Percentiles rank a stretch among this genome's conserved stretches.
Conservation (phyloP, 805 yeast species). For the Teunomyces gatunensis region DNA sequence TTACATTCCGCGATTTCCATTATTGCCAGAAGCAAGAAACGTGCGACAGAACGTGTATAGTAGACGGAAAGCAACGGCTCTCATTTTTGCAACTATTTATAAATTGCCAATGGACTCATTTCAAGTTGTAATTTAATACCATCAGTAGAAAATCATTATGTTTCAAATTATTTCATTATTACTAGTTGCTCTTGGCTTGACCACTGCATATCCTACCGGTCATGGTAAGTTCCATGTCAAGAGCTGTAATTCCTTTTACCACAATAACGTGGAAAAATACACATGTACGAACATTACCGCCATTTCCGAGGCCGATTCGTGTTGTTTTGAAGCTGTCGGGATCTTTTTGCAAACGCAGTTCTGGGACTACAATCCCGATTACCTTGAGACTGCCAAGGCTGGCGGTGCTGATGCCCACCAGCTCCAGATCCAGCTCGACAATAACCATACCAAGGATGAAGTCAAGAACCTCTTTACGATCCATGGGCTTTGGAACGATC, state of each 20-base stretch:
- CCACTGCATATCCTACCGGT: conserved; percentile 4
- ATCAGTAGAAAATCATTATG: neutral
- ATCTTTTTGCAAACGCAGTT: conserved; percentile 42
- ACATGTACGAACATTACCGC: conserved; percentile 20
- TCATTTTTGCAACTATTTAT: no score
- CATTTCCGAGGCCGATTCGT: conserved; percentile 44
- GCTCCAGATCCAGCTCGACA: neutral
- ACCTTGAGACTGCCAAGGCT: conserved; percentile 9
- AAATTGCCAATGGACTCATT: no score
- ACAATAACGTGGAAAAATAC: conserved; percentile 11
- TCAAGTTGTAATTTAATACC: neutral
- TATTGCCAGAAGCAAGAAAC: neutral
- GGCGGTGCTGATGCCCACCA: conserved; percentile 6
- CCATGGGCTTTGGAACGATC: conserved; percentile 46
- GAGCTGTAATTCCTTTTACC: conserved; percentile 14
- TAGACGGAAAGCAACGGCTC: no score
- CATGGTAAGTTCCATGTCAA: conserved; percentile 11
- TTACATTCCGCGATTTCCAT: neutral
- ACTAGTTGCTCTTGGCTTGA: conserved; percentile 3
- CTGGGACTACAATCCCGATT: conserved; percentile 34
- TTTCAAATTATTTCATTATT: neutral
- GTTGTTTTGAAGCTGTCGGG: conserved; percentile 43
- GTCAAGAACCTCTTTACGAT: conserved; percentile 36
- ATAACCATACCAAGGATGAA: conserved; percentile 2
- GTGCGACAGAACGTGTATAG: neutral